Evolutionary conservation across 768 basidiomycete genomes (phyloP).

Genomic region (Suillus lakei): DNA sequence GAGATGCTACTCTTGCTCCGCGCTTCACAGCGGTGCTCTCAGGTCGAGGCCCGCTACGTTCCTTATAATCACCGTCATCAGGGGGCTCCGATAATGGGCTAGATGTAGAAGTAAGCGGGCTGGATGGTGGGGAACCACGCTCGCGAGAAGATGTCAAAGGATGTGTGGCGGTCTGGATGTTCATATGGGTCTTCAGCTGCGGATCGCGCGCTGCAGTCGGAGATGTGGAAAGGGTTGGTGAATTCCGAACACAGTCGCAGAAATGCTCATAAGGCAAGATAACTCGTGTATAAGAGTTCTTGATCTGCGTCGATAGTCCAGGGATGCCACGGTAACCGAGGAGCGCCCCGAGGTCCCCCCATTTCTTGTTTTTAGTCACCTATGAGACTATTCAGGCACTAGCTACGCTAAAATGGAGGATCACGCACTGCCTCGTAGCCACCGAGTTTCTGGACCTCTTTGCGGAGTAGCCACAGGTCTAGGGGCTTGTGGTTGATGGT

Average conservation of each 20-base stretch:
- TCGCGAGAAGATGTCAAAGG: conserved; percentile 47
- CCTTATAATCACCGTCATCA: conserved; percentile 71
- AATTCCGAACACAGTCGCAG: conserved; percentile 73
- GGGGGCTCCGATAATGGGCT: conserved; percentile 82
- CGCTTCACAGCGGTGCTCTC: conserved; percentile 51
- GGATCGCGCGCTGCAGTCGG: conserved; percentile 47
- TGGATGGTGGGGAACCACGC: conserved; percentile 66
- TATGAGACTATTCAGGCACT: conserved; percentile 40
- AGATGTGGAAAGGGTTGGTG: conserved; percentile 50
- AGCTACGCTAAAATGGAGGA: conserved; percentile 20
- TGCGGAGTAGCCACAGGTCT: conserved; percentile 92
- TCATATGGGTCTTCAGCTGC: conserved; percentile 59
- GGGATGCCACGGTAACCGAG: conserved; percentile 85
- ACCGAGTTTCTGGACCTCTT: conserved; percentile 88
- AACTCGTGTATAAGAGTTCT: conserved; percentile 87
- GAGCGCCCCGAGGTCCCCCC: conserved; percentile 83
- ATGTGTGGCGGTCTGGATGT: conserved; percentile 46
- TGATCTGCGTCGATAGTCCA: conserved; percentile 85
- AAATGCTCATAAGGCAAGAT: conserved; percentile 97
- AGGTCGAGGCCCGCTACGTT: conserved; percentile 48
- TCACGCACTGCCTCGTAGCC: conserved; percentile 81
- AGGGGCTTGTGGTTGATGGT: conserved; percentile 91
- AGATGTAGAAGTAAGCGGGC: conserved; percentile 77
- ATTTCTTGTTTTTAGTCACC: conserved; percentile 86
- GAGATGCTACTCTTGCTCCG: conserved; percentile 54